phyloP scores from a whole-genome alignment of 331 rosid genomes.

The Rhamnella rubrinervis region DNA sequence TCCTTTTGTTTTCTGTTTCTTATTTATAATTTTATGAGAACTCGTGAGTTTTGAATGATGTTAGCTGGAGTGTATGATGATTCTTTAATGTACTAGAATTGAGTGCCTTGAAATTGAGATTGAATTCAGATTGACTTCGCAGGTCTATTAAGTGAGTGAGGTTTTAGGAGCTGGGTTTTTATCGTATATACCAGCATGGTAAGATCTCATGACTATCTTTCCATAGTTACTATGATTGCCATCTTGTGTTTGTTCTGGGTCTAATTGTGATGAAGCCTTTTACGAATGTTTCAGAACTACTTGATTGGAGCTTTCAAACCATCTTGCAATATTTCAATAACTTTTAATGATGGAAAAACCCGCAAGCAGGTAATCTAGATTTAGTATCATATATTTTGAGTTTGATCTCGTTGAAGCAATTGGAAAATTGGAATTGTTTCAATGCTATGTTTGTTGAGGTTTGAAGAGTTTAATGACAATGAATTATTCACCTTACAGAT shows the following conservation, averaged over 20 bases:
- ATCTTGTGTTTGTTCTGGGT: background rate
- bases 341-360: slow-evolving; percentile 75
- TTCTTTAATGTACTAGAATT: background rate
- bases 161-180: slow-evolving; percentile 11
- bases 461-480: too few relatives aligned
- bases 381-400: background rate
- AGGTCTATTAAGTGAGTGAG: slow-evolving; percentile 29
- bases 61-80: background rate
- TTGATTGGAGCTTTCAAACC: slow-evolving; percentile 97
- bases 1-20: background rate
- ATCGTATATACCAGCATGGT: slow-evolving; percentile 30
- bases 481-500: too few relatives aligned
- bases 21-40: background rate
- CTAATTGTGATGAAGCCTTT: background rate
- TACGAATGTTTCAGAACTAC: slow-evolving; percentile 47
- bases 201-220: slow-evolving; percentile 10
- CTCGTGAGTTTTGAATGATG: background rate
- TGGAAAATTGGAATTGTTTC: background rate
- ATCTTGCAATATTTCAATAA: slow-evolving; percentile 67
- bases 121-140: slow-evolving; percentile 2
- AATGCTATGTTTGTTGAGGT: too few relatives aligned
- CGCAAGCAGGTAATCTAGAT: slow-evolving; percentile 70
- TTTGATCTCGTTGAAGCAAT: background rate
- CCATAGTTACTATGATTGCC: background rate
- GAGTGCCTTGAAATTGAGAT: background rate